phyloP scores from a whole-genome alignment of 1,284 basidiomycete species.

The Athelia sp. region DNA sequence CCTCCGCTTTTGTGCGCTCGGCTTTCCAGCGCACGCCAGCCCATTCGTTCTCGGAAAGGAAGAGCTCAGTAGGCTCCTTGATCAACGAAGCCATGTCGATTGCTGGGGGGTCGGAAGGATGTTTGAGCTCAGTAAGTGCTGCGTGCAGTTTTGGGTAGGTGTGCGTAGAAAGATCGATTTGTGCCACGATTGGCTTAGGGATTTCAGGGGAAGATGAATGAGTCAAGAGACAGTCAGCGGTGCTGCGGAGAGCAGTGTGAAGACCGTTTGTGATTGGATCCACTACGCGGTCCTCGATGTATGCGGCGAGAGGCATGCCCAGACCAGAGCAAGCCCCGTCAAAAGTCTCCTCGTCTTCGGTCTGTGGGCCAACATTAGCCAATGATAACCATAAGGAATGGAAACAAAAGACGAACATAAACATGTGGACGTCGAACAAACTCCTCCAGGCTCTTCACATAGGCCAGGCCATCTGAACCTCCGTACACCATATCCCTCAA shows the following conservation, averaged over 20 bases:
- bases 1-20: conserved; percentile 21
- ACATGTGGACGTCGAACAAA: conserved; percentile 37
- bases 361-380: not conserved
- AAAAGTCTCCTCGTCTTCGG: not conserved
- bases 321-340: conserved; percentile 16
- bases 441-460: conserved; percentile 68
- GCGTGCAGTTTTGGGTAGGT: conserved; percentile 35
- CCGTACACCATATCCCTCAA: conserved; percentile 70
- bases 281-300: conserved; percentile 53
- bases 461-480: conserved; percentile 66
- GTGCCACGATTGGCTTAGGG: conserved; percentile 14
- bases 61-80: conserved; percentile 55
- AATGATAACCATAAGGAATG: not conserved
- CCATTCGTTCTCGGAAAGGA: conserved; percentile 60
- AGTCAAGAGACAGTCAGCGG: conserved; percentile 18
- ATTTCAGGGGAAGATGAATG: not conserved
- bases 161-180: conserved; percentile 39
- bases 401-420: too few species aligned
- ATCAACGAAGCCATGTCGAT: conserved; percentile 69
- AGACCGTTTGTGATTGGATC: conserved; percentile 58
- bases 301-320: conserved; percentile 47
- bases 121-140: conserved; percentile 36
- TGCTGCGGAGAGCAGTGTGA: conserved; percentile 31
- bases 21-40: conserved; percentile 33
- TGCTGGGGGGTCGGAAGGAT: conserved; percentile 36